phyloP scores from a whole-genome alignment of 2,329 filamentous ascomycete genomes.

The Plectosphaerella sp. region DNA sequence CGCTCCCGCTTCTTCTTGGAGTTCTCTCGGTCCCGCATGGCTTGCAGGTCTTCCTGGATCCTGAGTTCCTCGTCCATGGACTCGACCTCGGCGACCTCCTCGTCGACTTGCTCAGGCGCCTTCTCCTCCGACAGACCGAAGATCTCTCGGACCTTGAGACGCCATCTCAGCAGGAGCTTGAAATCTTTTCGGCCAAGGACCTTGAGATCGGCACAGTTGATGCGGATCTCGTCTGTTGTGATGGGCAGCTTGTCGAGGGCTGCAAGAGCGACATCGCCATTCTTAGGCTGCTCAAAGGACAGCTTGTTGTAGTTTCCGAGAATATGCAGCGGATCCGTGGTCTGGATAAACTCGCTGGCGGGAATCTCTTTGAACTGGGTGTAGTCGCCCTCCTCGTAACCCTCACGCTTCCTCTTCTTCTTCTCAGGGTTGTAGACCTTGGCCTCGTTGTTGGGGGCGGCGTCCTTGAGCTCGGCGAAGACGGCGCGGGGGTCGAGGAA shows the following conservation, averaged over 20 bases:
- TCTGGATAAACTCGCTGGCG: constrained; percentile 92
- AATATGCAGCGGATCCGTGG: constrained; percentile 86
- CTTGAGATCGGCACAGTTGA: constrained; percentile 78
- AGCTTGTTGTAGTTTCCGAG: constrained; percentile 82
- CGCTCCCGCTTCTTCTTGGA: constrained; percentile 77
- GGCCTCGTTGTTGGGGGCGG: constrained; percentile 90
- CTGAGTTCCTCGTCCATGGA: constrained; percentile 92
- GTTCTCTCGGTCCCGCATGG: constrained; percentile 73
- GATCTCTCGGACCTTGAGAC: constrained; percentile 80
- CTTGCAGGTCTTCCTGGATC: constrained; percentile 82
- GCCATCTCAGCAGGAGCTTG: constrained; percentile 83
- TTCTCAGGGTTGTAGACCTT: constrained; percentile 97
- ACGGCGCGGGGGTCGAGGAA: constrained; percentile 87
- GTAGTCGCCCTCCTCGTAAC: constrained; percentile 95
- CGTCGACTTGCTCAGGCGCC: constrained; percentile 41
- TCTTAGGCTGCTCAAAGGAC: constrained; percentile 73
- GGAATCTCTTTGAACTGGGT: constrained; percentile 86
- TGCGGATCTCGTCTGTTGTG: constrained; percentile 76
- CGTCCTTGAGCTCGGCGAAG: constrained; percentile 84
- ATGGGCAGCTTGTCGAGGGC: constrained; percentile 82
- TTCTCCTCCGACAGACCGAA: constrained; percentile 85
- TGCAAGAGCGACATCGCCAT: constrained; percentile 80
- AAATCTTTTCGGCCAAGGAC: constrained; percentile 94
- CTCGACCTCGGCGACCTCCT: constrained; percentile 79
- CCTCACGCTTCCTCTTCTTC: constrained; percentile 96